Evolutionary conservation across 306 rosid genomes (phyloP), one percentile per base, ranked within the genome.

Genomic region (Cyamopsis tetragonoloba): DNA sequence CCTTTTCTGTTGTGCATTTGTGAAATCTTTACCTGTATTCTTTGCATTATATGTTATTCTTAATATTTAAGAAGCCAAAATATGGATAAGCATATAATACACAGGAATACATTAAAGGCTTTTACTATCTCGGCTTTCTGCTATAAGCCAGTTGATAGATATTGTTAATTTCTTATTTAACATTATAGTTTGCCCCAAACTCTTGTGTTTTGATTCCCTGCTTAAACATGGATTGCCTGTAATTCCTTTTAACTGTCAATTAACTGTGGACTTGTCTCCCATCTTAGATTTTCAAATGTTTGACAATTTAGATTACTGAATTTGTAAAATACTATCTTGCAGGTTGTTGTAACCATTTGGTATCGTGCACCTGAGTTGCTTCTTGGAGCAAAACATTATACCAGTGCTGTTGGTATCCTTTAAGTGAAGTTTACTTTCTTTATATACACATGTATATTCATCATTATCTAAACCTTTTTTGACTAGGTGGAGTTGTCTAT

Each of bases 281-380:
- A 27, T 50, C 57, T 61, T 27, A 61, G 34, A 4, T 58, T 13
- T 48, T 46, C 42, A 68, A 44, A 61, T 41, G 30, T 60, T 35
- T 70, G 77, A 9, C 73, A 9, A 56, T 46, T 69, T 62, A 32
- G 14, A 30, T 66, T 76, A 59, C 57, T 72, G 17, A 57, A 51
- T 58, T 68, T 63, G 27, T 64, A 65, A 44, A 24, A 62, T 54
- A 37, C 24, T 59, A 70, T 55, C 59, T 46, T 78, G 79, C 86
- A 92, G 98, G 98, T 92, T 54, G 98, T 92, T 74, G 98, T 92
- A 72, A 92, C 98, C 67, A 92, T 92, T 72, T 92, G 98, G 98
- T 92, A 92, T 78, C 96, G 98, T 56, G 98, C 98, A 37, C 98
- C 98, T 28, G 98, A 92, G 79, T 82, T 92, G 87, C 98, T 92